Evolutionary conservation across 176 grass and related monocot species (phyloP).

Genomic region (Triticum aestivum): DNA sequence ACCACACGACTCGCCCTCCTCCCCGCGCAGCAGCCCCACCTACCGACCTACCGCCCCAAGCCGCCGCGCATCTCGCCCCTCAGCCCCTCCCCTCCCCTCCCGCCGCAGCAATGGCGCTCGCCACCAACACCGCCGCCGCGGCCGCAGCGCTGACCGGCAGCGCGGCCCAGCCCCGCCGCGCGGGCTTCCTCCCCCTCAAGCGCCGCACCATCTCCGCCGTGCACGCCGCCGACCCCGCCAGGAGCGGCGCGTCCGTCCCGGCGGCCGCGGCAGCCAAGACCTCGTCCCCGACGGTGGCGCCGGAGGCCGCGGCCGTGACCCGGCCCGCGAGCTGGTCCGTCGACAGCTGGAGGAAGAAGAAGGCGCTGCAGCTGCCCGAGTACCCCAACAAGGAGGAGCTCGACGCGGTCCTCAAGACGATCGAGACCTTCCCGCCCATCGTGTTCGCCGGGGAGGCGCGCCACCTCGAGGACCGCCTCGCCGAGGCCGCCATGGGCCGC

Average conservation of each 20-base stretch:
- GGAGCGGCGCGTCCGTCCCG: constrained; percentile 41
- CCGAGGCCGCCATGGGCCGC: constrained; percentile 79
- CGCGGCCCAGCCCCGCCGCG: constrained; percentile 26
- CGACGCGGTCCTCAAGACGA: constrained; percentile 63
- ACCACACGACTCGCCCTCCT: constrained; percentile 29
- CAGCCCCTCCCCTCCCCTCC: background rate
- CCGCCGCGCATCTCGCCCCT: background rate
- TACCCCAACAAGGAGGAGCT: constrained; percentile 88
- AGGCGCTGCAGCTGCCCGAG: constrained; percentile 91
- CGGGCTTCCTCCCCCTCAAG: constrained; percentile 41
- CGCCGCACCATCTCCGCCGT: constrained; percentile 45
- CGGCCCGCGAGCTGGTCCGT: constrained; percentile 52
- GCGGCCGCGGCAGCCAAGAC: constrained; percentile 31
- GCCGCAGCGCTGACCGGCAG: constrained; percentile 20
- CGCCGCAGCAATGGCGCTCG: constrained; percentile 47
- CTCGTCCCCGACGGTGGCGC: constrained; percentile 30
- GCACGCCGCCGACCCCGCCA: constrained; percentile 70
- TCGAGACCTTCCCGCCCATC: constrained; percentile 90
- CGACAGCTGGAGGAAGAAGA: constrained; percentile 84
- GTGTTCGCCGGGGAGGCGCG: constrained; percentile 94
- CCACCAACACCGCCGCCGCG: constrained; percentile 47
- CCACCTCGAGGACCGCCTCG: constrained; percentile 81
- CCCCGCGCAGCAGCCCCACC: background rate
- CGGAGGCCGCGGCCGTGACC: background rate
- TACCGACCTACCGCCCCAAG: background rate